Conservation (phyloP, 139 green algal genomes). For the Asterochloris erici region DNA sequence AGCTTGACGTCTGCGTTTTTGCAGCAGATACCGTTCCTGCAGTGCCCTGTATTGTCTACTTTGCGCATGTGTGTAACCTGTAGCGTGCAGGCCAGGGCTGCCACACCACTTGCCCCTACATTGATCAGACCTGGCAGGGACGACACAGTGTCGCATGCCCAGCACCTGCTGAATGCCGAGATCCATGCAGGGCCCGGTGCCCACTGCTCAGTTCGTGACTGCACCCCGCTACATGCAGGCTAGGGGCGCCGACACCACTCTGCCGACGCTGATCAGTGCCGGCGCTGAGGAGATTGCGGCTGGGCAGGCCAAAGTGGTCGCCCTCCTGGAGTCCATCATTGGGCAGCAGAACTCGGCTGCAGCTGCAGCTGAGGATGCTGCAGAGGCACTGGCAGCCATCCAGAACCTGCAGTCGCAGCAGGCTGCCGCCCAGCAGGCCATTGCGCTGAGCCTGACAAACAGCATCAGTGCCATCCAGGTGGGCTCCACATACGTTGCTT, state of each 20-base stretch:
- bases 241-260: slow-evolving; percentile 45
- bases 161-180: too few species aligned
- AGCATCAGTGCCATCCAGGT: slow-evolving; percentile 61
- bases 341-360: slow-evolving; percentile 55
- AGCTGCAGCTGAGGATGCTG: slow-evolving; percentile 32
- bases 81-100: too few species aligned
- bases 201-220: too few species aligned
- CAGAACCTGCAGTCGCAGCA: slow-evolving; percentile 35
- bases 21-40: too few species aligned
- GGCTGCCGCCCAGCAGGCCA: slow-evolving; percentile 37
- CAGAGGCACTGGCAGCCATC: slow-evolving; percentile 35
- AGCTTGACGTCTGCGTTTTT: too few species aligned
- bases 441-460: slow-evolving; percentile 46
- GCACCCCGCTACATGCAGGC: not conserved
- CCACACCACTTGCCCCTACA: too few species aligned
- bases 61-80: too few species aligned
- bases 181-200: too few species aligned
- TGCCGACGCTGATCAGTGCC: slow-evolving; percentile 60
- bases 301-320: slow-evolving; percentile 43
- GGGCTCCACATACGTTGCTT: too few species aligned
- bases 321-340: slow-evolving; percentile 61
- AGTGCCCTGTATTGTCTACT: too few species aligned
- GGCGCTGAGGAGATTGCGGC: slow-evolving; percentile 51
- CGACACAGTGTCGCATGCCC: too few species aligned
- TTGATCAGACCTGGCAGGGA: too few species aligned